Evolutionary conservation across 805 yeast species (phyloP).

Genomic region (Candida endomychidarum): DNA sequence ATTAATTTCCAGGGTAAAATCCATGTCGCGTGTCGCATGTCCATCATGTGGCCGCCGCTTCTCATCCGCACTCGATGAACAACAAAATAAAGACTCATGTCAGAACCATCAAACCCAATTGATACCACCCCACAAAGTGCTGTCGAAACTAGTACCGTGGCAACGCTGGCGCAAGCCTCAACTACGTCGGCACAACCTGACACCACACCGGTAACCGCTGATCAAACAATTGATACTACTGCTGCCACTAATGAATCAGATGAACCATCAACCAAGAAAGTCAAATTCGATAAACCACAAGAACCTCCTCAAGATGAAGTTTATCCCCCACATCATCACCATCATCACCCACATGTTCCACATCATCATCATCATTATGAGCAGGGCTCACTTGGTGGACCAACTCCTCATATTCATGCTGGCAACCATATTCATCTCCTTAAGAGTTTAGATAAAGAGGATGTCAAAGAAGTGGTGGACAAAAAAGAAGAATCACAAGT

Average conservation of each 20-base stretch:
- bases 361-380: constrained; percentile 13
- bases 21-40: no score
- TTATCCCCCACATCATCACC: constrained; percentile 15
- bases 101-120: no score
- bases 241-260: constrained; percentile 3
- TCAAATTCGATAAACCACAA: background rate
- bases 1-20: no score
- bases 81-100: no score
- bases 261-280: constrained; percentile 3
- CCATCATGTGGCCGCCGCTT: no score
- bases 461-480: background rate
- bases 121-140: no score
- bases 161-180: no score
- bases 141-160: no score
- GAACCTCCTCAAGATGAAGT: background rate
- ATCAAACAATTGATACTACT: background rate
- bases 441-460: background rate
- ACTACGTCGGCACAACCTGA: no score
- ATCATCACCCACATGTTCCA: constrained; percentile 8
- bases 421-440: constrained; percentile 14
- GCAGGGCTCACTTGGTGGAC: constrained; percentile 1
- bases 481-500: background rate
- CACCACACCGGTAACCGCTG: background rate
- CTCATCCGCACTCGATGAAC: no score
- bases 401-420: constrained; percentile 14